Evolutionary conservation across 495 filamentous ascomycete species (phyloP).

Genomic region (Bombardia bombarda): DNA sequence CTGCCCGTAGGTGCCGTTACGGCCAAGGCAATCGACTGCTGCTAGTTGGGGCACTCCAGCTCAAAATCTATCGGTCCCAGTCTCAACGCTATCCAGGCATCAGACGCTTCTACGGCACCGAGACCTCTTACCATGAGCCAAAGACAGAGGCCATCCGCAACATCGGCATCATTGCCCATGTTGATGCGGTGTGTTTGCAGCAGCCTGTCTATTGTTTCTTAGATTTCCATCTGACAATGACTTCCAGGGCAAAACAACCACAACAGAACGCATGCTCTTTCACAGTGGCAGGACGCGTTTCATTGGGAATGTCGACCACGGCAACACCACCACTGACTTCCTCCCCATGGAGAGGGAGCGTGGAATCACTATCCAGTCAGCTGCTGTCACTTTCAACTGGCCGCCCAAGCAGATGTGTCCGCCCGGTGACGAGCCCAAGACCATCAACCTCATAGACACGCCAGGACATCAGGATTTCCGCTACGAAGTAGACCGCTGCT

Average conservation of each 20-base stretch:
- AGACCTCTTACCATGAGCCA: constrained; percentile 22
- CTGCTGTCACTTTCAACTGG: constrained; percentile 94
- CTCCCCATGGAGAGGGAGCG: constrained; percentile 87
- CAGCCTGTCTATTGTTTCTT: not conserved
- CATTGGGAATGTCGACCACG: constrained; percentile 93
- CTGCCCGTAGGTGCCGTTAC: constrained; percentile 9
- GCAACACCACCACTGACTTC: constrained; percentile 96
- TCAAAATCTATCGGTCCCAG: not conserved
- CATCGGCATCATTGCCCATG: constrained; percentile 98
- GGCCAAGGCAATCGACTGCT: constrained; percentile 9
- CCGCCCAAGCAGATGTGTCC: constrained; percentile 26
- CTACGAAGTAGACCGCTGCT: constrained; percentile 89
- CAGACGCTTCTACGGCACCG: constrained; percentile 4
- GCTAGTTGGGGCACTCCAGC: too few relatives aligned
- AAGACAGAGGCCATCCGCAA: constrained; percentile 60
- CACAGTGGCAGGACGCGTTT: constrained; percentile 84
- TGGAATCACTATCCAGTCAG: constrained; percentile 97
- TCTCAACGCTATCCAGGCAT: not conserved
- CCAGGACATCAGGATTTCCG: constrained; percentile 98
- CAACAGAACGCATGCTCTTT: constrained; percentile 98
- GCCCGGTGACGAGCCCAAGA: constrained; percentile 33
- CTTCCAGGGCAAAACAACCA: constrained; percentile 88
- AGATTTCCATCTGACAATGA: constrained; percentile 2
- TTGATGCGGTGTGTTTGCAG: constrained; percentile 68
- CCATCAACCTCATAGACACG: constrained; percentile 92